Evolutionary conservation across 176 grass and related monocot species (phyloP).

Genomic region (Puccinellia tenuiflora): DNA sequence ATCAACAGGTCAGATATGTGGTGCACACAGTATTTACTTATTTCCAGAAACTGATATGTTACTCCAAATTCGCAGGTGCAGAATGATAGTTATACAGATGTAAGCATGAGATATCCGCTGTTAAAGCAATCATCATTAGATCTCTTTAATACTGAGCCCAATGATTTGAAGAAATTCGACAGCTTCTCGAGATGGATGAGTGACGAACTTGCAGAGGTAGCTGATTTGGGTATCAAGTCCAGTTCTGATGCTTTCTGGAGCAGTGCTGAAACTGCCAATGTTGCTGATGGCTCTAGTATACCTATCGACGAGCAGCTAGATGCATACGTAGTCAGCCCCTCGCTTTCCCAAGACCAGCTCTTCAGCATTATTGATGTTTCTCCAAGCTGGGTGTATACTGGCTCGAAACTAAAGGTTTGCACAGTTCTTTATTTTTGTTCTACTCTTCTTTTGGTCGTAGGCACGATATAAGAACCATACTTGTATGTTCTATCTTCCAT

Average conservation of each 20-base stretch:
- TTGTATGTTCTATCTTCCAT: not conserved
- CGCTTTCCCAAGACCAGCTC: slow-evolving; percentile 89
- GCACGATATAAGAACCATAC: not conserved
- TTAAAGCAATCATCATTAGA: slow-evolving; percentile 64
- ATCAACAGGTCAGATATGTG: not conserved
- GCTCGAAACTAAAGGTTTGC: slow-evolving; percentile 59
- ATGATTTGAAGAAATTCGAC: slow-evolving; percentile 93
- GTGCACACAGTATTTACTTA: not conserved
- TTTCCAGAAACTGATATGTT: slow-evolving; percentile 30
- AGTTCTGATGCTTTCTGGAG: slow-evolving; percentile 82
- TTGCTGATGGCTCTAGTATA: slow-evolving; percentile 55
- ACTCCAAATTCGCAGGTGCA: slow-evolving; percentile 35
- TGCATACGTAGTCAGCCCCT: slow-evolving; percentile 72
- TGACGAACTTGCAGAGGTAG: slow-evolving; percentile 77
- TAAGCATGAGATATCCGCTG: slow-evolving; percentile 37
- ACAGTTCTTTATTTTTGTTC: not conserved
- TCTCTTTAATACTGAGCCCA: slow-evolving; percentile 53
- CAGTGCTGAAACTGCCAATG: slow-evolving; percentile 52
- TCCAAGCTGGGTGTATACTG: slow-evolving; percentile 66
- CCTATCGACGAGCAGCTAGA: slow-evolving; percentile 73
- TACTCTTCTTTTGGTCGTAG: not conserved
- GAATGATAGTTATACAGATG: slow-evolving; percentile 37
- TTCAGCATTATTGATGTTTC: slow-evolving; percentile 99
- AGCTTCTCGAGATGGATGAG: slow-evolving; percentile 98
- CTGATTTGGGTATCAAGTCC: slow-evolving; percentile 73